Evolutionary conservation across 441 rosid species (phyloP).

Genomic region (Pelargonium cotyledonis): DNA sequence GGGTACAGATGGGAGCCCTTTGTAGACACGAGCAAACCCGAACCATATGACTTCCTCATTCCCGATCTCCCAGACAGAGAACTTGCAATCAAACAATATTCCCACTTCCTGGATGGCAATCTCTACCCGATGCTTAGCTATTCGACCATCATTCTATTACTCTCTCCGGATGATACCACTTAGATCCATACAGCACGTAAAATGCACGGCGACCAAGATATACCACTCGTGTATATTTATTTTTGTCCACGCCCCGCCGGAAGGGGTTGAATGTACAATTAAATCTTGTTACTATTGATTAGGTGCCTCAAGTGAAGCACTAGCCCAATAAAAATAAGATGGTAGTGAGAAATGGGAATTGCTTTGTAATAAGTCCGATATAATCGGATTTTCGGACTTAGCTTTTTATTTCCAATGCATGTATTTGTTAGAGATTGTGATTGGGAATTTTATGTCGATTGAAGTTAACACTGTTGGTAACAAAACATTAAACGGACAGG

Average conservation of each 20-base stretch:
- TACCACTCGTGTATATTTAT: neutral
- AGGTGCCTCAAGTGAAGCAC: too few species aligned
- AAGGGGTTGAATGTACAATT: neutral
- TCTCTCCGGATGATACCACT: conserved; percentile 31
- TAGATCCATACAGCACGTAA: neutral
- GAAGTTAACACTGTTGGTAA: too few species aligned
- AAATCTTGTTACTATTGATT: neutral
- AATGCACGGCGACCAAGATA: neutral
- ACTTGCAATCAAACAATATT: conserved; percentile 52
- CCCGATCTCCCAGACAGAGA: conserved; percentile 49
- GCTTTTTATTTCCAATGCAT: neutral
- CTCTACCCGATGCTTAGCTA: conserved; percentile 88
- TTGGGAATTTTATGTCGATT: too few species aligned
- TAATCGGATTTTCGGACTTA: neutral
- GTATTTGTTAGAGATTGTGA: too few species aligned
- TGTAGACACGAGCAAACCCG: conserved; percentile 79
- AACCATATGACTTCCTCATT: conserved; percentile 73
- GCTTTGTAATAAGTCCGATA: neutral
- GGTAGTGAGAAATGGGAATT: neutral
- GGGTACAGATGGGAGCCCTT: conserved; percentile 82
- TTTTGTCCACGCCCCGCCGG: neutral
- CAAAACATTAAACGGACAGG: too few species aligned
- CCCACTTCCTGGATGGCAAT: conserved; percentile 72
- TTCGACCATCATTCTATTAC: conserved; percentile 69
- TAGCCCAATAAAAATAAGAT: neutral